A percentile compares a stretch with the other conserved stretches of the same genome.
Evolutionary conservation across 1,284 basidiomycete genomes (phyloP).

Genomic region (Ceratobasidium sp.): DNA sequence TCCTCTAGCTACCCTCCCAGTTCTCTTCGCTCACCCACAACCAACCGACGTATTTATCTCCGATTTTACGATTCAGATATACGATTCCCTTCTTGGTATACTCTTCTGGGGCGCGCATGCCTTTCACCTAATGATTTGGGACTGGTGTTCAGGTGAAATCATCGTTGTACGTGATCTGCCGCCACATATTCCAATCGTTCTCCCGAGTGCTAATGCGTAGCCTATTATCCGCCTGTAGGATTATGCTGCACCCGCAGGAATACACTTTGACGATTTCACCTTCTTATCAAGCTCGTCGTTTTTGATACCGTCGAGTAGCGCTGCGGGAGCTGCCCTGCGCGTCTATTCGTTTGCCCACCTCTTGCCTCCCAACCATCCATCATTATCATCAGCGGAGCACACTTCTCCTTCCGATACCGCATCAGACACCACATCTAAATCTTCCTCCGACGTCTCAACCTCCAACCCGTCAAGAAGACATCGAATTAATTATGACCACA

Average conservation of each 20-base stretch:
- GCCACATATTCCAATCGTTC: too few species aligned
- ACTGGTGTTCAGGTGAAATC: slow-evolving; percentile 38
- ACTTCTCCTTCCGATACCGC: slow-evolving; percentile 55
- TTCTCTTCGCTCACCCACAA: slow-evolving; percentile 35
- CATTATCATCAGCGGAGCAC: background rate
- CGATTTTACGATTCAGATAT: slow-evolving; percentile 40
- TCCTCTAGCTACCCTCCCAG: slow-evolving; percentile 40
- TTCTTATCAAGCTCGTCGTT: slow-evolving; percentile 34
- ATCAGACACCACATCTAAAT: background rate
- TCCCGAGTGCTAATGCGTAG: background rate
- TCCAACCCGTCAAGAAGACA: too few species aligned
- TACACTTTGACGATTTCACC: slow-evolving; percentile 37
- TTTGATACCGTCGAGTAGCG: slow-evolving; percentile 37
- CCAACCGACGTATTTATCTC: slow-evolving; percentile 38
- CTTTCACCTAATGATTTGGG: slow-evolving; percentile 41
- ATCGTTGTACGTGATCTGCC: slow-evolving; percentile 14
- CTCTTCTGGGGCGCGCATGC: slow-evolving; percentile 39
- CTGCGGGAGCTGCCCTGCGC: slow-evolving; percentile 47
- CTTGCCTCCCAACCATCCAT: slow-evolving; percentile 49
- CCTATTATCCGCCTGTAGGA: slow-evolving; percentile 17
- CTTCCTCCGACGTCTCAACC: background rate
- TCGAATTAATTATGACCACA: background rate
- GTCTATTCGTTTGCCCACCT: slow-evolving; percentile 51
- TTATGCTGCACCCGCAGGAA: slow-evolving; percentile 32
- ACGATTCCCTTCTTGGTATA: slow-evolving; percentile 37